Conservation (phyloP, 352 stramenopile genomes). For the Pythium vanterpoolii region DNA sequence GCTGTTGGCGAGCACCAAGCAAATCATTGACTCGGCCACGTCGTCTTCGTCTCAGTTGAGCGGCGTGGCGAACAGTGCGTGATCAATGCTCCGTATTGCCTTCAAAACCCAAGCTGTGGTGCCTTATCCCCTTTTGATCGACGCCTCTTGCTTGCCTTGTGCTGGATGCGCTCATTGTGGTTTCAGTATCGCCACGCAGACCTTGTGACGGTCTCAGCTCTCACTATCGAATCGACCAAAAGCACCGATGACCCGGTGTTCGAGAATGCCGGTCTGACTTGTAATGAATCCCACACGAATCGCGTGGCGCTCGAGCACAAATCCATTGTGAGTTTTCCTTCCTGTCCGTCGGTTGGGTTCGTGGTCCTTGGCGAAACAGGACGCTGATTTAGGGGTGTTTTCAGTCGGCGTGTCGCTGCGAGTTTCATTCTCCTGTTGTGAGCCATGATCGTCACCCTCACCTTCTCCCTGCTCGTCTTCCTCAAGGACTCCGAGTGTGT, state of each 20-base stretch:
- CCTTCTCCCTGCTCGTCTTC: conserved; percentile 11
- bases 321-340: background rate
- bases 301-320: background rate
- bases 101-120: no score
- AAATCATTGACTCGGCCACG: conserved; percentile 28
- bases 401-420: background rate
- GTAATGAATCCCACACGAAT: background rate
- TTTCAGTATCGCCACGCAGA: background rate
- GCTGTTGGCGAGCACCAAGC: conserved; percentile 41
- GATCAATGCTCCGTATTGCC: background rate
- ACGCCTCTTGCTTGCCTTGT: background rate
- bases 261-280: background rate
- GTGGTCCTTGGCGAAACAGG: background rate
- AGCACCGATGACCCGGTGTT: background rate
- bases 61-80: conserved; percentile 11
- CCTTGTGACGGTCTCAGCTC: background rate
- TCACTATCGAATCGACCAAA: background rate
- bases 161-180: background rate
- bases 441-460: background rate
- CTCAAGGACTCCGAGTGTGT: background rate
- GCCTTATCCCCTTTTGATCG: no score
- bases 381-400: background rate
- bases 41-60: conserved; percentile 3
- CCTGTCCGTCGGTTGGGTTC: background rate
- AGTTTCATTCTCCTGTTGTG: background rate